Evolutionary conservation across 2,329 filamentous ascomycete species (phyloP).

Genomic region (Mycocentrospora acerina): DNA sequence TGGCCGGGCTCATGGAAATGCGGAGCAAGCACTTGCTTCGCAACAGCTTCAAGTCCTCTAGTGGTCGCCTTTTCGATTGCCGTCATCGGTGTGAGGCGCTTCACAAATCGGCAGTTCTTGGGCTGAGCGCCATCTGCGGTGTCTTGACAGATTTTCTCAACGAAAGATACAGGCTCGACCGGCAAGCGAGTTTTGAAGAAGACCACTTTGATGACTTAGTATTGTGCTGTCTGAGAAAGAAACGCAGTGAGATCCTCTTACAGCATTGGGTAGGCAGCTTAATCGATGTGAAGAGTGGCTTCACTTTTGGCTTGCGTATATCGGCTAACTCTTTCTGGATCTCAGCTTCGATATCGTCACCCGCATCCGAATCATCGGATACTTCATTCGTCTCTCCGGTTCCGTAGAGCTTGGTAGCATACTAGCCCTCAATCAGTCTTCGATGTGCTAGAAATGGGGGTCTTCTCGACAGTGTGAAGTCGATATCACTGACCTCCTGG

Average conservation of each 20-base stretch:
- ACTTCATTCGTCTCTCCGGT: constrained; percentile 39
- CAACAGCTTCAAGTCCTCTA: constrained; percentile 66
- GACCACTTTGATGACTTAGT: constrained; percentile 47
- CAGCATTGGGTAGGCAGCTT: constrained; percentile 58
- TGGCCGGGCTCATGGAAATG: constrained; percentile 61
- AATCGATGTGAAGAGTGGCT: constrained; percentile 55
- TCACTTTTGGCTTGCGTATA: constrained; percentile 55
- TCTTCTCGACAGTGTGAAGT: background rate
- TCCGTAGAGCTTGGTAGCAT: constrained; percentile 60
- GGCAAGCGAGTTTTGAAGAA: constrained; percentile 60
- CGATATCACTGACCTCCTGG: constrained; percentile 56
- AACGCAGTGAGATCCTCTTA: constrained; percentile 35
- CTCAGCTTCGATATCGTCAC: constrained; percentile 67
- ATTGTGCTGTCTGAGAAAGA: background rate
- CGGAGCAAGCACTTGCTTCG: constrained; percentile 61
- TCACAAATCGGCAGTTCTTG: constrained; percentile 60
- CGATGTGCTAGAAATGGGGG: background rate
- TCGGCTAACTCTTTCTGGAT: constrained; percentile 71
- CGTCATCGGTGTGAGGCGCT: constrained; percentile 62
- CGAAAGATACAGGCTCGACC: constrained; percentile 61
- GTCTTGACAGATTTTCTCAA: constrained; percentile 60
- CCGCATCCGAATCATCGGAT: constrained; percentile 33
- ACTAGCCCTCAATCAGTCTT: constrained; percentile 56
- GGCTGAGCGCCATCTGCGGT: constrained; percentile 53
- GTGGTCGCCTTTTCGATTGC: constrained; percentile 67